phyloP scores from a whole-genome alignment of 2,329 filamentous ascomycete genomes.

The Parascedosporium putredinis region DNA sequence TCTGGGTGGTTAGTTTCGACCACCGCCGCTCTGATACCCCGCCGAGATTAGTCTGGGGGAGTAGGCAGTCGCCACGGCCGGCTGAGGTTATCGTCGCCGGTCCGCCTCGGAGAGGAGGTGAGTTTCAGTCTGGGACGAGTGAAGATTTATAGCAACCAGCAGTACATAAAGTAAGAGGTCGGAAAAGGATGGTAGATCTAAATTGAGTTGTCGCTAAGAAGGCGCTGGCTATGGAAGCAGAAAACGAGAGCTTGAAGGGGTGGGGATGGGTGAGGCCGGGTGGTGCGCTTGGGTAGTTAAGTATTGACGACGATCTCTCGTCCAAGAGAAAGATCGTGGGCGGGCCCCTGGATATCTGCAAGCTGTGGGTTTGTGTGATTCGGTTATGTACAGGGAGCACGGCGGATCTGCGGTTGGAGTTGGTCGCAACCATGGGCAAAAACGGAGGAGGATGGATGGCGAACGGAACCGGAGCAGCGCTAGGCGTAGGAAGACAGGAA shows the following conservation, averaged over 20 bases:
- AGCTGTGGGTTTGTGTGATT: conserved; percentile 3
- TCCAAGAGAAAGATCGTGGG: neutral
- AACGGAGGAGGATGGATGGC: neutral
- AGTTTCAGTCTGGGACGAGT: too few relatives aligned
- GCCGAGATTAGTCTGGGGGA: neutral
- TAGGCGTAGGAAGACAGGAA: neutral
- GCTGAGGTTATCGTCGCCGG: too few relatives aligned
- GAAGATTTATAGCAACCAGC: too few relatives aligned
- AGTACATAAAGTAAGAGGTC: too few relatives aligned
- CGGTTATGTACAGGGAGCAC: conserved; percentile 3
- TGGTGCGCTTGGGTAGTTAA: conserved; percentile 4
- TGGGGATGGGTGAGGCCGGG: conserved; percentile 4
- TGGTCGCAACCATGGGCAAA: neutral
- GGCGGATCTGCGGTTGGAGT: neutral
- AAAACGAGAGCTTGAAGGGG: neutral
- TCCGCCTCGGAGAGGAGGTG: too few relatives aligned
- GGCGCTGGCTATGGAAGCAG: too few relatives aligned
- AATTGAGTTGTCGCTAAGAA: too few relatives aligned
- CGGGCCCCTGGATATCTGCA: conserved; percentile 6
- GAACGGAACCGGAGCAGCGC: neutral
- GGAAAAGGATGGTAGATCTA: neutral
- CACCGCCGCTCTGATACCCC: neutral
- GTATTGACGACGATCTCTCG: neutral
- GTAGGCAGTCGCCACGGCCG: conserved; percentile 1
- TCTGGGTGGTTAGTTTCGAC: neutral